Evolutionary conservation across 257 asterid genomes (phyloP).

Genomic region (Buddleja alternifolia): DNA sequence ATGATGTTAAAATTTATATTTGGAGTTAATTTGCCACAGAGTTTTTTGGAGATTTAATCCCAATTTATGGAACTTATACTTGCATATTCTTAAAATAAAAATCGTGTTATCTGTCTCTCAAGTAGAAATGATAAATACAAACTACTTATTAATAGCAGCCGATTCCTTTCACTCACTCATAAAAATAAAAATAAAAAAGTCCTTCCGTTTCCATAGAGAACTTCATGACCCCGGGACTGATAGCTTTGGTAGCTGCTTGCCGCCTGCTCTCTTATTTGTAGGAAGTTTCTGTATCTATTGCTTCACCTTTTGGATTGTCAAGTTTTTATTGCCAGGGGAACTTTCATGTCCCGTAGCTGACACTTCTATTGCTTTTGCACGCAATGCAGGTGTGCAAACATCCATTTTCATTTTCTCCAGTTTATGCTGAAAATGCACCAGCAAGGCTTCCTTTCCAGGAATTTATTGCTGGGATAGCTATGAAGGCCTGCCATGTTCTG

Average conservation of each 20-base stretch:
- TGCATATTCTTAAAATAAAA: not conserved
- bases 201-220: not conserved
- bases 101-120: too few species aligned
- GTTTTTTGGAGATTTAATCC: not conserved
- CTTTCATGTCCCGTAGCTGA: not conserved
- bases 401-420: constrained; percentile 95
- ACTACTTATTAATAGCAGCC: too few species aligned
- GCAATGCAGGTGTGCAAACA: constrained; percentile 88
- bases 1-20: not conserved
- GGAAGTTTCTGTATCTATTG: constrained; percentile 6
- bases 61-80: not conserved
- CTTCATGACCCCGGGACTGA: not conserved
- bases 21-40: not conserved
- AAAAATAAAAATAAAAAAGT: not conserved
- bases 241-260: not conserved
- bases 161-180: not conserved
- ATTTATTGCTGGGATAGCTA: constrained; percentile 83
- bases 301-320: not conserved
- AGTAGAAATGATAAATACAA: too few species aligned
- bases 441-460: constrained; percentile 90
- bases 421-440: constrained; percentile 94
- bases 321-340: not conserved
- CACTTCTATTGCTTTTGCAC: constrained; percentile 10
- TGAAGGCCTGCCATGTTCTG: constrained; percentile 92
- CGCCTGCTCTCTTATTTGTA: not conserved